phyloP scores from a whole-genome alignment of 305 asterid genomes.

The Withania somnifera region DNA sequence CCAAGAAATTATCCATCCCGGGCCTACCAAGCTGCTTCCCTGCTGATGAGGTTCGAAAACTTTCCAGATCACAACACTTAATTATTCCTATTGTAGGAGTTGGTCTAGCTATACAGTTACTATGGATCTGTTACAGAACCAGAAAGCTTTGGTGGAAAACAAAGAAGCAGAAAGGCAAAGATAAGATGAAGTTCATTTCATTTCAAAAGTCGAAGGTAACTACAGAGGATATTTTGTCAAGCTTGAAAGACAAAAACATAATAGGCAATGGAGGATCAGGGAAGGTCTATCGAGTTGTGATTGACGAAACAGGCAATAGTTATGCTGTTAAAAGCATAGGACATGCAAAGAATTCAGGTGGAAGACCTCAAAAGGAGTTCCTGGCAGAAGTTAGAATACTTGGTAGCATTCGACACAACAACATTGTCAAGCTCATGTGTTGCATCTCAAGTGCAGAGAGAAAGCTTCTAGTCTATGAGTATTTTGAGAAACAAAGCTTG shows the following conservation, averaged over 20 bases:
- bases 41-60: neutral
- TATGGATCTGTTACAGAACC: conserved; percentile 22
- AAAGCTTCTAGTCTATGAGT: conserved; percentile 62
- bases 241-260: conserved; percentile 26
- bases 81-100: conserved; percentile 17
- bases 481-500: conserved; percentile 31
- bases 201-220: conserved; percentile 22
- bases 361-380: conserved; percentile 51
- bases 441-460: conserved; percentile 45
- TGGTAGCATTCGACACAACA: conserved; percentile 54
- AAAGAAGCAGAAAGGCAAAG: neutral
- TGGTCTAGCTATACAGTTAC: conserved; percentile 41
- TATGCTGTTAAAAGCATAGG: conserved; percentile 72
- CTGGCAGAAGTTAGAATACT: conserved; percentile 58
- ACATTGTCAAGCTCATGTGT: conserved; percentile 66
- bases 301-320: conserved; percentile 19
- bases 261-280: conserved; percentile 33
- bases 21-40: neutral
- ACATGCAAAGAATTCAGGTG: conserved; percentile 28
- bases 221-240: conserved; percentile 9
- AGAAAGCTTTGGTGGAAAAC: conserved; percentile 15
- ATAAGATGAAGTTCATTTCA: conserved; percentile 15
- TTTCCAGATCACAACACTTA: neutral
- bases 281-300: conserved; percentile 28
- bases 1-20: neutral